Percentiles rank a stretch among this genome's conserved stretches.
Evolutionary conservation across 225 moss, liverwort and hornwort genomes (phyloP).

Genomic region (Pleurozium schreberi): DNA sequence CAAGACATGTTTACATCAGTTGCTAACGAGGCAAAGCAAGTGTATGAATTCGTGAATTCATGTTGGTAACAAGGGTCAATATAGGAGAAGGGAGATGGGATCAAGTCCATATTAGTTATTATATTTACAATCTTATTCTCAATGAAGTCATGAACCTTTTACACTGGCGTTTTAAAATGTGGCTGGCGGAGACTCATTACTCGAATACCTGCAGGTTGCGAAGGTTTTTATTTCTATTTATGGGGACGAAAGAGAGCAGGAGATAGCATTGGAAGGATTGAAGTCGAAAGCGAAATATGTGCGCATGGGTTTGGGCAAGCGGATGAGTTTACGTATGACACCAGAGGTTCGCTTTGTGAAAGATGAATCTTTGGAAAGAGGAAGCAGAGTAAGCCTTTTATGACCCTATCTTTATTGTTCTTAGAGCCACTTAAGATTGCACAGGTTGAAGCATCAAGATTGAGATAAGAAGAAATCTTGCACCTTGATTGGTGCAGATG

Average conservation of each 20-base stretch:
- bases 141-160: neutral
- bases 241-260: slow-evolving; percentile 88
- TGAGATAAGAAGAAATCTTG: neutral
- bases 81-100: neutral
- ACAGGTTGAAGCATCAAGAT: neutral
- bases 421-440: neutral
- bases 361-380: slow-evolving; percentile 82
- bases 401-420: neutral
- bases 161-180: neutral
- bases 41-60: neutral
- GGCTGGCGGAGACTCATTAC: neutral
- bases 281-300: slow-evolving; percentile 78
- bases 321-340: slow-evolving; percentile 91
- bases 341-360: slow-evolving; percentile 90
- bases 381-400: slow-evolving; percentile 56
- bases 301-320: slow-evolving; percentile 78
- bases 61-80: neutral
- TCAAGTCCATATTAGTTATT: neutral
- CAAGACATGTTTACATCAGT: neutral
- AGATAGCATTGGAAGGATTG: slow-evolving; percentile 77
- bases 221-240: slow-evolving; percentile 92
- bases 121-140: neutral
- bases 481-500: neutral
- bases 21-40: neutral
- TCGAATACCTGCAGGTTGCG: slow-evolving; percentile 53